Conservation (phyloP, 2,329 filamentous ascomycete species). For the Arthrinium puccinioides region DNA sequence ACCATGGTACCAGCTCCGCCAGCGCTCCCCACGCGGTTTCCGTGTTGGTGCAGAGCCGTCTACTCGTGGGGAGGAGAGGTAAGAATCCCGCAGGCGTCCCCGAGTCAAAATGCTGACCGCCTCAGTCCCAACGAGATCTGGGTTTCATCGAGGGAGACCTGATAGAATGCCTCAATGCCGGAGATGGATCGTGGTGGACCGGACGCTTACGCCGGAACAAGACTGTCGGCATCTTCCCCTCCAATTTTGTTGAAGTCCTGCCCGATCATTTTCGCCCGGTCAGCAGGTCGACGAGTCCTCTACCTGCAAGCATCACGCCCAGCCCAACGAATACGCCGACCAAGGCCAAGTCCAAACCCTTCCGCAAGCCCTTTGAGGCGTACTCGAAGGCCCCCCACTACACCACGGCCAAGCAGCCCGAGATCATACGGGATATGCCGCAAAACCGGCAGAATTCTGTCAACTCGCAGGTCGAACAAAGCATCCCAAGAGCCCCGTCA, state of each 20-base stretch:
- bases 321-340: conserved; percentile 43
- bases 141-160: conserved; percentile 96
- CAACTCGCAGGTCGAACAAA: no score
- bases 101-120: conserved; percentile 1
- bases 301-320: conserved; percentile 49
- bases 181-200: conserved; percentile 98
- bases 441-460: conserved; percentile 28
- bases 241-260: conserved; percentile 92
- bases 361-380: conserved; percentile 60
- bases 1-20: conserved; percentile 49
- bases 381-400: conserved; percentile 62
- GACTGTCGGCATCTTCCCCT: conserved; percentile 87
- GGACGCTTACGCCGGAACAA: conserved; percentile 84
- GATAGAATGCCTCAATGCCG: conserved; percentile 96
- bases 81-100: conserved; percentile 9
- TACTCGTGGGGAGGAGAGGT: conserved; percentile 93
- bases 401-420: conserved; percentile 54
- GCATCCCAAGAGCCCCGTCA: no score
- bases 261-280: conserved; percentile 78
- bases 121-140: conserved; percentile 78
- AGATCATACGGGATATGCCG: conserved; percentile 40
- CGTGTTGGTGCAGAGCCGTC: conserved; percentile 84
- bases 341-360: conserved; percentile 54
- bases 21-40: conserved; percentile 68
- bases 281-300: conserved; percentile 50